These are phyloP conservation scores for Podila horticola DNA, from an alignment of 192 early-diverging fungal genomes.

Conservation along the genomic window DNA sequence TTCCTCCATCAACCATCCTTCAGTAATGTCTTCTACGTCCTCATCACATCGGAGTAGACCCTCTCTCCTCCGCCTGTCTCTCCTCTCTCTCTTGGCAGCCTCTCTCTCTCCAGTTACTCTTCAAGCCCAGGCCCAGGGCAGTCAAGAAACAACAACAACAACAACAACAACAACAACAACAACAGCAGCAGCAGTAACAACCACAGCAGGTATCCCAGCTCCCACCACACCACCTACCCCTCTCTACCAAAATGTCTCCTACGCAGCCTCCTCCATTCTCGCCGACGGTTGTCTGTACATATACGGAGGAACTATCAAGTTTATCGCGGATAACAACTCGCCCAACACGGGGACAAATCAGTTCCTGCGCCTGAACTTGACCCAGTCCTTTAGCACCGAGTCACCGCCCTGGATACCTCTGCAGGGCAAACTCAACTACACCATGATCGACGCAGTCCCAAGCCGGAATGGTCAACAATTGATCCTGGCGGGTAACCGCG, in stretches of 20 bases:
- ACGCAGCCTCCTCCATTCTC: conserved; percentile 31
- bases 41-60: not conserved
- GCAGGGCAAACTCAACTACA: conserved; percentile 1
- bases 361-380: conserved; percentile 35
- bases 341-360: conserved; percentile 18
- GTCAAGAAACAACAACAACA: not conserved
- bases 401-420: conserved; percentile 18
- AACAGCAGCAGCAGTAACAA: not conserved
- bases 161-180: not conserved
- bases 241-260: conserved; percentile 8
- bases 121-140: not conserved
- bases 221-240: not conserved
- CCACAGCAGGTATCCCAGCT: not conserved
- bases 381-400: conserved; percentile 14
- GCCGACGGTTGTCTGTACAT: conserved; percentile 34
- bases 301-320: conserved; percentile 32
- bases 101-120: not conserved
- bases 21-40: not conserved
- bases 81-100: not conserved
- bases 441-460: conserved; percentile 22
- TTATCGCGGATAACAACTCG: not conserved
- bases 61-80: not conserved
- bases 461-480: conserved; percentile 24
- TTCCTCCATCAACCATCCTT: too few relatives aligned
- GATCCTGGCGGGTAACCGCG: conserved; percentile 36